Conservation (phyloP, 257 asterid genomes). For the Solanum chilense region DNA sequence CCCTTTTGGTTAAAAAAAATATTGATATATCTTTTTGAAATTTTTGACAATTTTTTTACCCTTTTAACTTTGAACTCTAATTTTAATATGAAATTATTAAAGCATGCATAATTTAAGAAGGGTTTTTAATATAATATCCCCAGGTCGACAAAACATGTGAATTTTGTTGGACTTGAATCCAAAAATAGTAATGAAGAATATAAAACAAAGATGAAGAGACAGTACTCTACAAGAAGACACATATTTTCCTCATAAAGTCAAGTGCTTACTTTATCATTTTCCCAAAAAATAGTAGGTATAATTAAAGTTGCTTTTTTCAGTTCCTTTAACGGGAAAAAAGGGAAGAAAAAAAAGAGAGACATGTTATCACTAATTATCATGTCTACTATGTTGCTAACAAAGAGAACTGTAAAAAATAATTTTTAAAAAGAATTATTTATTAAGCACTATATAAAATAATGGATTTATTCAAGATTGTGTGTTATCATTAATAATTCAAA, state of each 20-base stretch:
- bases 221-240: neutral
- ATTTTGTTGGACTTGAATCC: neutral
- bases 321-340: neutral
- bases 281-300: neutral
- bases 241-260: neutral
- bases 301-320: neutral
- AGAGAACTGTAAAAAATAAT: neutral
- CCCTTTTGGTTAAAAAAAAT: no score
- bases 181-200: no score
- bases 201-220: neutral
- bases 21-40: rapidly evolving
- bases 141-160: neutral
- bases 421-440: neutral
- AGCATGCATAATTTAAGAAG: no score
- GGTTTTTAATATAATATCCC: neutral
- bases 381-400: neutral
- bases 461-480: neutral
- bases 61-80: no score
- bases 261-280: neutral
- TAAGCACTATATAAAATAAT: neutral
- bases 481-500: neutral
- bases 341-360: neutral
- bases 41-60: no score
- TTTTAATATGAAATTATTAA: no score
- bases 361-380: neutral